Base-by-base conservation (phyloP, 371 early-diverging fungal species). In the Mucor indicus region DNA sequence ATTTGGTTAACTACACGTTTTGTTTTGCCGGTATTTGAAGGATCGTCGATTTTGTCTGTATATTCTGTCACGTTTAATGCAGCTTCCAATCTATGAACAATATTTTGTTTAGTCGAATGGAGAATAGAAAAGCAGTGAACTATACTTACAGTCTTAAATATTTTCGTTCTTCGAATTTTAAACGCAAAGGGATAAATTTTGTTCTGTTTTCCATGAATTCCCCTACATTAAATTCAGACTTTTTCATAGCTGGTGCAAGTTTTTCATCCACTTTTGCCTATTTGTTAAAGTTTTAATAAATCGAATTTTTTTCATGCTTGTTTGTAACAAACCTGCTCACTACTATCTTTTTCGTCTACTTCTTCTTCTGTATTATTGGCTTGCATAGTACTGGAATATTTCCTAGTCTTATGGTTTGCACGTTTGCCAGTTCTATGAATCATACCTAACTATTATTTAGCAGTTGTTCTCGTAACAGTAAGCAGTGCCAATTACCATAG, bases 1-100 rank as follows among this genome's bases (percentile, higher is more conserved):
- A 98, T 95, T 69, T 97, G 98, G 31, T 77, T 78, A 1, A 98
- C 92, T 22, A 93, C 90, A n/a, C 97, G 85, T 64, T 87, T 91
- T 16, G 85, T 57, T 62, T 93, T 95, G 75, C 78, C 88, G 22
- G 84, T 76, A 58, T 86, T 85, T n/a, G 83, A 77, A 17, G 90
- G 70, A 46, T 93, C 83, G 56, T 98, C 98, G 50, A 97, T 86
- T 57, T 92, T 92, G 69, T 98, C 98, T 31, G 76, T 75, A 36
- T 75, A 75, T 47, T 75, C 93, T 44, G 87, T 84, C n/a, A 98
- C 97, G 58, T 85, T 87, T 39, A 98, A 69, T 0, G 94, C 95
- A 2, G 97, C 92, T 55, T 96, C 96, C 30, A 98, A 69, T 30
- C 72, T 74, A 38, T 27, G 19, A 4, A 22, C n/a, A 37, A 21